Percentiles rank a stretch among this genome's conserved stretches.
Evolutionary conservation across 129 eudicot species (phyloP).

Genomic region (Centella asiatica): DNA sequence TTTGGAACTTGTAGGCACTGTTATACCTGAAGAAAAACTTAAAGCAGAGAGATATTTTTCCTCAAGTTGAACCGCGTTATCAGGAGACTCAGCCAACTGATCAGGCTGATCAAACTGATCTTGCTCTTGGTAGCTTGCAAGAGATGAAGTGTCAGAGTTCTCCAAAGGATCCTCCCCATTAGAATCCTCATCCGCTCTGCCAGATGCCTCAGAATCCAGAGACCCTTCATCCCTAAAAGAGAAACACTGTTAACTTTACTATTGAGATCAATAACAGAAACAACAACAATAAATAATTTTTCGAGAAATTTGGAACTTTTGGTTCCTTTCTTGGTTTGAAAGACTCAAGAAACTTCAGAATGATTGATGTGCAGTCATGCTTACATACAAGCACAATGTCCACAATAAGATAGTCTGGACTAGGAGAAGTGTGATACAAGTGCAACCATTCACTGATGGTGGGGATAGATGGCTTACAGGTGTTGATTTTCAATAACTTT

Average conservation of each 20-base stretch:
- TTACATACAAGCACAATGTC: neutral
- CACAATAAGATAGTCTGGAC: neutral
- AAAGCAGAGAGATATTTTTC: slow-evolving; percentile 59
- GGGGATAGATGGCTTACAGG: slow-evolving; percentile 37
- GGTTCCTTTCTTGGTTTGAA: neutral
- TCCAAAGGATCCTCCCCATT: slow-evolving; percentile 41
- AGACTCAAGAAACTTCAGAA: neutral
- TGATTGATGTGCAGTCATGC: neutral
- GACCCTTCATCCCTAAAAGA: slow-evolving; percentile 32
- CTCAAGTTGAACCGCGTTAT: slow-evolving; percentile 21
- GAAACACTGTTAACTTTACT: neutral
- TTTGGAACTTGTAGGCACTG: slow-evolving; percentile 21
- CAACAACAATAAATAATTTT: neutral
- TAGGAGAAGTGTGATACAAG: neutral
- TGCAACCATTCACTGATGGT: neutral
- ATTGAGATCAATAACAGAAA: slow-evolving; percentile 3
- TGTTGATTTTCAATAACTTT: slow-evolving; percentile 22
- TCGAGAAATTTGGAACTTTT: neutral
- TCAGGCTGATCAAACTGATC: slow-evolving; percentile 36
- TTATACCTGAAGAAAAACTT: slow-evolving; percentile 32
- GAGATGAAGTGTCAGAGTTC: slow-evolving; percentile 63
- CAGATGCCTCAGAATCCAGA: slow-evolving; percentile 43
- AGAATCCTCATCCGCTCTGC: slow-evolving; percentile 47
- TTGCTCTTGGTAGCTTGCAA: slow-evolving; percentile 47
- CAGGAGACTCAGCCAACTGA: slow-evolving; percentile 20